Evolutionary conservation across 192 early-diverging fungal species (phyloP), one percentile per base, ranked within the genome.

Genomic region (Coemansia sp.): DNA sequence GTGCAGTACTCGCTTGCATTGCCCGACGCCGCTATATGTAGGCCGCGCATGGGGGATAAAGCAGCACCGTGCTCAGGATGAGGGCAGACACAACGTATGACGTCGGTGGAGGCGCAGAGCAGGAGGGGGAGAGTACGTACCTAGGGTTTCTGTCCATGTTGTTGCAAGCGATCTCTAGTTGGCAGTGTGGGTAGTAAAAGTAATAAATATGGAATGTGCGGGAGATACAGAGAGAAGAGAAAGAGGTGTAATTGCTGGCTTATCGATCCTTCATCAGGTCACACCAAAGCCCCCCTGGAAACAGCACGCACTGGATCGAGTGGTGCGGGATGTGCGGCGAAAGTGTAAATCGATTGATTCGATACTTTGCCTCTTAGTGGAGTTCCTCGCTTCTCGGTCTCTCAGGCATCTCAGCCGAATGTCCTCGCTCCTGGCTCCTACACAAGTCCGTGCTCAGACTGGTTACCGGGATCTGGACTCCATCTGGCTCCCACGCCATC

Each of bases 111-210:
- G 50, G 50, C 45, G 9, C 45, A 9, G 50, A 29, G 50, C n/a
- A 29, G 49, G 30, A 34, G 15, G 0, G 6, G 13, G 29, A 4
- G 15, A 56, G 29, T 30, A 38, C 58, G 2, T 59, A 59, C 58
- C 58, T 59, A 11, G 58, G 58, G 4, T 59, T 59, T 20, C 58
- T 59, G 20, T 59, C 58, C 58, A 59, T 59, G 10, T 18, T 59
- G 12, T 18, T 16, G 27, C 52, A 55, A 55, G 29, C 52, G 52
- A 55, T 55, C 52, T 55, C 45, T 9, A 18, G 18, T n/a, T 47
- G 45, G n/a, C 0, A 8, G 45, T 30, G 12, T 4, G 22, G 22
- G 24, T 29, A 52, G 29, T 52, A 52, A 45, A 24, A 27, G 10
- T 7, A 22, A 24, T 47, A 47, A 47, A 18, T 22, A 22, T n/a